phyloP scores from a whole-genome alignment of 2,329 filamentous ascomycete species.

The Monosporascus sp. region DNA sequence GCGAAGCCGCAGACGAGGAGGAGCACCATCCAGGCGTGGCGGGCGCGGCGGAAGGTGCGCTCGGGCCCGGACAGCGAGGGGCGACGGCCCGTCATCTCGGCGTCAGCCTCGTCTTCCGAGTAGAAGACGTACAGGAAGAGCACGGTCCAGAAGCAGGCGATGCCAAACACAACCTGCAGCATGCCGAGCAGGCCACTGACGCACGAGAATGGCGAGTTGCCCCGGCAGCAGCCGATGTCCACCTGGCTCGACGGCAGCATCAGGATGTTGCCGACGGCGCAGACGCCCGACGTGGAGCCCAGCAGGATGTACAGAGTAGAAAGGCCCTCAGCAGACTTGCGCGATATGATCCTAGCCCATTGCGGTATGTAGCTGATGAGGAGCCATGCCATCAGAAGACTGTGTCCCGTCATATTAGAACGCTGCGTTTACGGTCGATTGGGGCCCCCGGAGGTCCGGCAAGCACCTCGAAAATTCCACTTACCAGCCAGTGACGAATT shows the following conservation, averaged over 20 bases:
- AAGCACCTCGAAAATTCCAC: too few relatives aligned
- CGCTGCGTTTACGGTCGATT: too few relatives aligned
- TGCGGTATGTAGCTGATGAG: conserved; percentile 1
- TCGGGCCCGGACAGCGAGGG: conserved; percentile 19
- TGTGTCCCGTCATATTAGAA: neutral
- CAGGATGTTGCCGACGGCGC: conserved; percentile 7
- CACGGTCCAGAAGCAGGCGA: conserved; percentile 16
- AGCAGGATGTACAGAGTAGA: conserved; percentile 3
- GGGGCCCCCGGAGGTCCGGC: too few relatives aligned
- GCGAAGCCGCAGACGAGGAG: conserved; percentile 12
- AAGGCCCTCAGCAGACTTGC: conserved; percentile 1
- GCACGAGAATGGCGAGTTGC: conserved; percentile 12
- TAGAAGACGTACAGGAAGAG: conserved; percentile 20
- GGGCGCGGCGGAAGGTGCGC: conserved; percentile 20
- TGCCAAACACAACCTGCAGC: conserved; percentile 14
- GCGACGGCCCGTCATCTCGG: conserved; percentile 17
- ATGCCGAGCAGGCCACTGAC: conserved; percentile 14
- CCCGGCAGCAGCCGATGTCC: conserved; percentile 13
- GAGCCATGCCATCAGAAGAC: conserved; percentile 2
- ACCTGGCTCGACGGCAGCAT: conserved; percentile 14
- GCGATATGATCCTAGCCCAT: conserved; percentile 1
- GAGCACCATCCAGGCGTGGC: conserved; percentile 17
- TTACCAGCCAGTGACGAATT: too few relatives aligned
- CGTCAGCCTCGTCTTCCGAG: conserved; percentile 22
- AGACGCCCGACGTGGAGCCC: conserved; percentile 2